Evolutionary conservation across 2,329 filamentous ascomycete genomes (phyloP), one percentile per base, ranked within the genome.

Genomic region (Penicillium paneum): DNA sequence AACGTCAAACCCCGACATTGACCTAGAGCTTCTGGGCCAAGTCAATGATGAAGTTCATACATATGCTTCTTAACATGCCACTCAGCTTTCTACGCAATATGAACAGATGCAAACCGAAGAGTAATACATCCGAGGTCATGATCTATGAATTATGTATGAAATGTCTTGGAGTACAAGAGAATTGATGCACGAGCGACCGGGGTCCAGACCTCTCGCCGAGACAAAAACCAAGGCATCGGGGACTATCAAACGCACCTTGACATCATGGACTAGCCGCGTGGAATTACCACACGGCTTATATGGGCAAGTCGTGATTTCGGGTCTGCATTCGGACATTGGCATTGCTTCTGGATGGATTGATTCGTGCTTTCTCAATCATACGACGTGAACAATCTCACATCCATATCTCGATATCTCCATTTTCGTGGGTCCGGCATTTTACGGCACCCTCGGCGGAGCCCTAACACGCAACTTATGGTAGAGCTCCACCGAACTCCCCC

Each of bases 241-340:
- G 60, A 54, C 60, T 60, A 58, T 60, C 60, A 57, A 54, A 34
- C 55, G 60, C 54, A 55, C 50, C 35, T 36, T 65, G 63, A 65
- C 63, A 54, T 65, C 61, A 65, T 61, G 12, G 39, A 60, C 26
- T 57, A 29, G 31, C 11, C 0, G 35, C 54, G 59, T 62, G 57
- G 54, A 54, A 60, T 50, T 60, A 57, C 49, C 55, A 56, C 49
- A 10, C 28, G 8, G 8, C 4, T 8, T 5, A 21, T 34, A 36
- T 15, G 34, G 45, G 36, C 24, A 53, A 53, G 21, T 35, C 12
- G 40, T 44, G 31, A 52, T 59, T 39, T 60, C 24, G 28, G 50
- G n/a, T 53, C 17, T 35, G n/a, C 36, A 41, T 52, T 41, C n/a
- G 15, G 50, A 52, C 21, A 21, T 50, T 26, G 28, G 15, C 26